Base-by-base conservation (phyloP, 129 eudicot genomes). In the Silybum marianum region DNA sequence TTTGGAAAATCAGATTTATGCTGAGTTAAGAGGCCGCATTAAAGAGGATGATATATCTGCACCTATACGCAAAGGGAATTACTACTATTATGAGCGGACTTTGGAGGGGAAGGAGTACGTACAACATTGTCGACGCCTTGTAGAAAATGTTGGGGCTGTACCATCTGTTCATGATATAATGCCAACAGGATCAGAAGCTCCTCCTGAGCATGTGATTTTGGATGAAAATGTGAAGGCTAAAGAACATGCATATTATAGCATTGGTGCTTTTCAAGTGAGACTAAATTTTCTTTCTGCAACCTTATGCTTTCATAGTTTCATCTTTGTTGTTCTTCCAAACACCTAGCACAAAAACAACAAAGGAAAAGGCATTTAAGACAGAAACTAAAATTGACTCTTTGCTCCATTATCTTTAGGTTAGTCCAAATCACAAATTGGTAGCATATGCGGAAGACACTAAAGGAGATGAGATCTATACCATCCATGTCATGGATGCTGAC, bases 361-460 rank as follows among this genome's bases (percentile, higher is more conserved):
- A 21, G 28, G 28, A 65, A 65, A 23, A 65, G 69, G 69, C 69
- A 65, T 65, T 63, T 65, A 23, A 8, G 28, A 19, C 14, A n/a
- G 8, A 65, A 3, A 51, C 58, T 34, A 28, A 24, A 81, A 8
- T 42, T n/a, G 38, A 46, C 74, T 16, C 14, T 34, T 72, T 46
- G 80, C 19, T 65, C 19, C 60, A 24, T n/a, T n/a, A n/a, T 74
- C 14, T 86, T 34, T 82, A 94, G 98, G 93, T 87, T 74, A 92
- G 97, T 78, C 97, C 94, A 77, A 89, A 95, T 81, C 89, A 90
- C 70, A 92, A 90, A 85, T 69, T 95, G 78, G 90, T 95, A 38
- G 99, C 97, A 75, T 95, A 90, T 85, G 96, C 97, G 36, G 99
- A 95, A 89, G 99, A 95, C 81, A 95, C 97, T 46, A 92, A 92